Conservation (phyloP, 75 land plant genomes). For the Cupressus sempervirens region DNA sequence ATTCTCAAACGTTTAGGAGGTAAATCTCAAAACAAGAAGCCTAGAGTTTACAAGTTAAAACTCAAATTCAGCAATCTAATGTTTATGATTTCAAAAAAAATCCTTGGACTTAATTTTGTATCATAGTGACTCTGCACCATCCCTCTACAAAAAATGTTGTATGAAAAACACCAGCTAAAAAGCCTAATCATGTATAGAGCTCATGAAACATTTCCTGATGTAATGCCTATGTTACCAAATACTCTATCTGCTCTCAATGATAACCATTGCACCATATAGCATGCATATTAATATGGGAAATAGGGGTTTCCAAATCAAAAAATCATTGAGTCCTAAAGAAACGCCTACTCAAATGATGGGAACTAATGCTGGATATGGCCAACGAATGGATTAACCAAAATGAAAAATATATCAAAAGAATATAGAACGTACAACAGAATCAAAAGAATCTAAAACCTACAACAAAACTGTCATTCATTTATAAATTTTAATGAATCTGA, state of each 20-base stretch:
- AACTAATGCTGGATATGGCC: too few species aligned
- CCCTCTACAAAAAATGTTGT: not conserved
- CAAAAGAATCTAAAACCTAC: too few species aligned
- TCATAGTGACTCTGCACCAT: not conserved
- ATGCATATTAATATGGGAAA: not conserved
- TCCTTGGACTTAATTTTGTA: not conserved
- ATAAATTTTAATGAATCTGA: too few species aligned
- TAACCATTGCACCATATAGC: not conserved
- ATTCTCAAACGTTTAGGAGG: not conserved
- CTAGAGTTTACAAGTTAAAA: not conserved
- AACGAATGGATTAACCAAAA: too few species aligned
- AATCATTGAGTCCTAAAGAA: too few species aligned
- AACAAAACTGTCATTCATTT: too few species aligned
- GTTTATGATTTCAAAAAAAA: not conserved
- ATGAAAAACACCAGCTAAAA: not conserved
- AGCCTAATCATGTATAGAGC: not conserved
- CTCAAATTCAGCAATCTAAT: not conserved
- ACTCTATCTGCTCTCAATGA: not conserved
- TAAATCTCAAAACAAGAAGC: not conserved
- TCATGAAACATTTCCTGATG: slow-evolving; percentile 3
- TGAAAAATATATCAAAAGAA: too few species aligned
- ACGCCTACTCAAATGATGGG: too few species aligned
- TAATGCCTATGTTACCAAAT: not conserved
- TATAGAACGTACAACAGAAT: too few species aligned
- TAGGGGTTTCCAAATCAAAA: too few species aligned